Conservation (phyloP, 2,329 filamentous ascomycete species). For the Pestalotiopsis sp. region DNA sequence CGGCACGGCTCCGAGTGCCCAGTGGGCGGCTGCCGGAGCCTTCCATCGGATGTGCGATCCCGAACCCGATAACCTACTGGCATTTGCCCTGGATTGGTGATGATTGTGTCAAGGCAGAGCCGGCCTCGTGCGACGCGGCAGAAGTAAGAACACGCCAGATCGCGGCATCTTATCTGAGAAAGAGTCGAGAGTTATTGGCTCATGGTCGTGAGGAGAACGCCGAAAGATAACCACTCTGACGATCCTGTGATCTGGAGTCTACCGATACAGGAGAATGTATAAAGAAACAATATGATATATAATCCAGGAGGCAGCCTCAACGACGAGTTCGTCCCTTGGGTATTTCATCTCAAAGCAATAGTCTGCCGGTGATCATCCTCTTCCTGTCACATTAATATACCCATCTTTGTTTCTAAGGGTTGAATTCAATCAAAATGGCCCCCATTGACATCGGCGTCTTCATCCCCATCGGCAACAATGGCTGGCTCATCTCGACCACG, state of each 20-base stretch:
- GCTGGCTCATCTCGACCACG: conserved; percentile 34
- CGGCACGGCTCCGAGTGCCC: conserved; percentile 2
- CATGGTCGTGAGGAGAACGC: neutral
- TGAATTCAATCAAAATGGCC: conserved; percentile 16
- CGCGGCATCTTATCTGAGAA: conserved; percentile 10
- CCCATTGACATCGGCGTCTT: conserved; percentile 29
- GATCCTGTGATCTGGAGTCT: neutral
- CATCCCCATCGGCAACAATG: conserved; percentile 35
- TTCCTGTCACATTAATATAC: neutral
- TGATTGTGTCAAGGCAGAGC: no score
- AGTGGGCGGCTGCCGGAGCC: neutral
- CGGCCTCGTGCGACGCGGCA: neutral
- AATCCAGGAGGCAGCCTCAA: neutral
- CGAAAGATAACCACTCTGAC: conserved; percentile 10
- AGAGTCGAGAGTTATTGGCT: neutral
- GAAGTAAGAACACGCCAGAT: neutral
- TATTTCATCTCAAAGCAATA: neutral
- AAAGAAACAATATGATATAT: conserved; percentile 1
- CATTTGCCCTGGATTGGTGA: neutral
- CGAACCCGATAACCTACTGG: neutral
- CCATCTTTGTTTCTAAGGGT: neutral
- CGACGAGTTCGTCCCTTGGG: no score
- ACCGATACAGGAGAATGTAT: conserved; percentile 7
- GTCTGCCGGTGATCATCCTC: neutral
- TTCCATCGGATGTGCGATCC: conserved; percentile 12